Evolutionary conservation across 148 eudicot genomes (phyloP).

Genomic region (Amaranthus cruentus): DNA sequence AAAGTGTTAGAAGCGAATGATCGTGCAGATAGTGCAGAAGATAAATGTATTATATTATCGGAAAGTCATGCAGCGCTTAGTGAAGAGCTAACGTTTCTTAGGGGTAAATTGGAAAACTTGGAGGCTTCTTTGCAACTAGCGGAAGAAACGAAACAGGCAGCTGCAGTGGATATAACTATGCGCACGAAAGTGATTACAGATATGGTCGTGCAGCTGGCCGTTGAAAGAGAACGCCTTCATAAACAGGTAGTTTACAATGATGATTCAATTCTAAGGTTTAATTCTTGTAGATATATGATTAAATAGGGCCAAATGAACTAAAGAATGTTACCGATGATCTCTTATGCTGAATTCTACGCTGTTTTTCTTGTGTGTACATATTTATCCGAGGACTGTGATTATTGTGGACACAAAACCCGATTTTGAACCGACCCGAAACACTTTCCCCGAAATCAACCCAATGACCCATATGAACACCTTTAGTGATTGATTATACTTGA

Average conservation of each 20-base stretch:
- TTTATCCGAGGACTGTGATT: no score
- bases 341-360: no score
- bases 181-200: conserved; percentile 66
- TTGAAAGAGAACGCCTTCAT: conserved; percentile 83
- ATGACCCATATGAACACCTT: no score
- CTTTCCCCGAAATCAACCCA: no score
- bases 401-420: no score
- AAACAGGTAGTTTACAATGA: conserved; percentile 53
- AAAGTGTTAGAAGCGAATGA: conserved; percentile 62
- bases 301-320: no score
- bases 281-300: no score
- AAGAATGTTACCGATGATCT: no score
- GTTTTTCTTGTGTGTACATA: no score
- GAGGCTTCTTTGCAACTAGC: conserved; percentile 69
- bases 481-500: no score
- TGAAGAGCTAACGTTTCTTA: conserved; percentile 57
- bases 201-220: conserved; percentile 68
- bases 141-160: conserved; percentile 57
- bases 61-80: conserved; percentile 57
- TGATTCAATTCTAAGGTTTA: no score
- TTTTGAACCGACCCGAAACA: no score
- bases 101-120: conserved; percentile 47
- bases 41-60: conserved; percentile 57
- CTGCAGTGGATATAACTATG: conserved; percentile 62
- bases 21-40: conserved; percentile 65